Conservation (phyloP, 2,329 filamentous ascomycete species). For the Achaetomium macrosporum region DNA sequence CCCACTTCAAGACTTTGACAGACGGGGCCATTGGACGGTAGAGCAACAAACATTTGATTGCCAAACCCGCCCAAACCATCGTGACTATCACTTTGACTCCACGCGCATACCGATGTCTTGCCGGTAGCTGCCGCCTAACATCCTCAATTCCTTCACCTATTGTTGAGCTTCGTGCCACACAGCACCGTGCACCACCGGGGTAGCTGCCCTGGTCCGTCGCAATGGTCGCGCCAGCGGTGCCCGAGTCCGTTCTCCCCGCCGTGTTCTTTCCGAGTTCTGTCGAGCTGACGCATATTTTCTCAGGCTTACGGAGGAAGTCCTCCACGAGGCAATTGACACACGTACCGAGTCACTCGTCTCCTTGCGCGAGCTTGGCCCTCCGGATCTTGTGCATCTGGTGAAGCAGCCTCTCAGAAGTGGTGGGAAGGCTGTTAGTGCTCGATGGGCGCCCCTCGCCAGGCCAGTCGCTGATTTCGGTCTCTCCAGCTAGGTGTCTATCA, state of each 20-base stretch:
- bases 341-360: slow-evolving; percentile 82
- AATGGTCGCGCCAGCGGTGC: slow-evolving; percentile 70
- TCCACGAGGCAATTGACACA: slow-evolving; percentile 86
- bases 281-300: slow-evolving; percentile 18
- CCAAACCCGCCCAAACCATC: background rate
- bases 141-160: background rate
- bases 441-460: slow-evolving; percentile 2
- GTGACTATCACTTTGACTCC: background rate
- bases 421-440: slow-evolving; percentile 45
- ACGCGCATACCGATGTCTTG: background rate
- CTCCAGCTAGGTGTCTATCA: slow-evolving; percentile 84
- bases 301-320: slow-evolving; percentile 89
- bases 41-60: too few species aligned
- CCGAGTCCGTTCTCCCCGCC: slow-evolving; percentile 53
- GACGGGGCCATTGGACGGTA: too few species aligned
- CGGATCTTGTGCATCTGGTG: slow-evolving; percentile 90
- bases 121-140: background rate
- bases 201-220: slow-evolving; percentile 28
- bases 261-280: background rate
- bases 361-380: slow-evolving; percentile 88
- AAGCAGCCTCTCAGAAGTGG: slow-evolving; percentile 61
- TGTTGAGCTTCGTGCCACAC: background rate
- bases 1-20: background rate
- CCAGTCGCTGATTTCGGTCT: background rate
- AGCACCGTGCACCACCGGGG: slow-evolving; percentile 4